Conservation (phyloP, 176 grass and related monocot genomes). For the Aegilops tauschii region DNA sequence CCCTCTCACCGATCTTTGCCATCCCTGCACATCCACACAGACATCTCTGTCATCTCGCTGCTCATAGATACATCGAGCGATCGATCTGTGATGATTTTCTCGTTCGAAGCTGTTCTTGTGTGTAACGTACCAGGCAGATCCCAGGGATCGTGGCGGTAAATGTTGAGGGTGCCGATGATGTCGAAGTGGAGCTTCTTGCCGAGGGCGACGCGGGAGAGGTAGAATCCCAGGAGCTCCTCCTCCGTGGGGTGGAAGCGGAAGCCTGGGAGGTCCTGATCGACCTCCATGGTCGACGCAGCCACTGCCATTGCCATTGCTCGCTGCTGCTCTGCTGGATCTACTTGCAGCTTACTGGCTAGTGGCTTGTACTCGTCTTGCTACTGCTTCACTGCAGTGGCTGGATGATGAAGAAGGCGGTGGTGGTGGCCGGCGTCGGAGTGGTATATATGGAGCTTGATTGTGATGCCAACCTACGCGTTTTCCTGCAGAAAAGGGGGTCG, state of each 20-base stretch:
- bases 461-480: constrained; percentile 30
- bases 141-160: constrained; percentile 88
- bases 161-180: constrained; percentile 78
- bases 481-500: constrained; percentile 8
- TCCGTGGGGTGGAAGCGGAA: constrained; percentile 95
- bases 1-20: constrained; percentile 89
- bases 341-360: no score
- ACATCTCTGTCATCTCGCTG: background rate
- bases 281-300: constrained; percentile 25
- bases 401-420: background rate
- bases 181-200: constrained; percentile 77
- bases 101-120: background rate
- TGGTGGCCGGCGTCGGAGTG: background rate
- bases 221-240: constrained; percentile 86
- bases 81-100: background rate
- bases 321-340: background rate
- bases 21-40: constrained; percentile 14
- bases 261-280: constrained; percentile 64
- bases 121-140: constrained; percentile 67
- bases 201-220: constrained; percentile 47
- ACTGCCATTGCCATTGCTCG: background rate
- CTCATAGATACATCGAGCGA: background rate
- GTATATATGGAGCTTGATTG: constrained; percentile 8
- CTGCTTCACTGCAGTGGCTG: background rate
- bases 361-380: background rate